Base-by-base conservation (phyloP, 192 early-diverging fungal genomes). In the Backusella psychrophila region DNA sequence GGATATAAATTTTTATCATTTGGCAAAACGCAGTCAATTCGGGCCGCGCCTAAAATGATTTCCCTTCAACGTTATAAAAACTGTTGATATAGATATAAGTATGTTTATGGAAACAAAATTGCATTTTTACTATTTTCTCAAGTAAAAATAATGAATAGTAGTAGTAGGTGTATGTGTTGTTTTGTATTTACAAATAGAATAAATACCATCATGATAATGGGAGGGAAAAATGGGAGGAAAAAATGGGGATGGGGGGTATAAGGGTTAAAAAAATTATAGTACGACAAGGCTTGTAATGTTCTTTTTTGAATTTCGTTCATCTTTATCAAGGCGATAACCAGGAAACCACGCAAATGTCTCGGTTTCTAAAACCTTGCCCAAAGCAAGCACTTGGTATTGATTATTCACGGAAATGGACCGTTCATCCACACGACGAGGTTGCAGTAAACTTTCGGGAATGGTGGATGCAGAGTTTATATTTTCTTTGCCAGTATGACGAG, bases 351-450 rank as follows among this genome's bases (percentile, higher is more conserved):
- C 6, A 7, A 76, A 23, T 19, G 23, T 35, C 12, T 59, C 65
- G 1, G 56, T 11, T 21, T 35, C 69, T 23, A 65, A 31, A 36
- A 77, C 65, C 5, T 78, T 69, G 26, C 81, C 81, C n/a, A 78
- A 66, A 12, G 75, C 81, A n/a, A 82, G 66, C 1, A 82, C 36
- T 56, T 82, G 81, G 41, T 82, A 82, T 56, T 82, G 81, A 21
- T 31, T 71, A 46, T 82, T 77, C 26, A 36, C 74, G 6, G 81
- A 73, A 26, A 82, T 78, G 0, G 39, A 73, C 11, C 78, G 67
- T 23, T 70, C 56, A 69, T 75, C 53, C 6, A 75, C 76, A 11
- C 81, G 68, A 19, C 68, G 75, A 6, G 81, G 74, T 21, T 77
- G 46, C 7, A 82, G 35, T 5, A 82, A 36, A 23, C 74, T 75